Evolutionary conservation across 106 monocot genomes (phyloP), one percentile per base, ranked within the genome.

Genomic region (Allium sativum): DNA sequence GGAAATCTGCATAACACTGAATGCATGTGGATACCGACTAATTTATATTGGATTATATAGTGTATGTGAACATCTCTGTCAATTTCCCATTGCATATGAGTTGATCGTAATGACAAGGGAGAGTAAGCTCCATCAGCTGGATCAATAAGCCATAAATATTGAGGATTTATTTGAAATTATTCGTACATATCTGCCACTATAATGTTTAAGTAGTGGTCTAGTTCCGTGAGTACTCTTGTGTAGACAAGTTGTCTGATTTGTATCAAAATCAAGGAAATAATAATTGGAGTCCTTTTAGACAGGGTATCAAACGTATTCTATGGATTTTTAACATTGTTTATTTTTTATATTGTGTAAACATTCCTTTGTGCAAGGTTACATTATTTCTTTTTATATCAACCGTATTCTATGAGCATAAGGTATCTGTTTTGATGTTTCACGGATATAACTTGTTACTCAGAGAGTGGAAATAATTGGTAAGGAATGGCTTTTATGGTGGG

Each of bases 281-380:
- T 66, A 5, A 66, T 61, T 9, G 64, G 12, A 6, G 70, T 70
- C 6, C 16, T 58, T 66, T 19, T 73, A 47, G 20, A 55, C 72
- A 93, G 96, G 96, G 91, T 51, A 52, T 98, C 68, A 98, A 88
- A 68, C 82, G 91, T 64, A 62, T 98, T 13, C n/a, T n/a, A n/a
- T n/a, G n/a, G n/a, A n/a, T n/a, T n/a, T n/a, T n/a, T n/a, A n/a
- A n/a, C n/a, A n/a, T n/a, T n/a, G n/a, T n/a, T n/a, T n/a, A n/a
- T n/a, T n/a, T n/a, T n/a, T n/a, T n/a, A n/a, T n/a, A n/a, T n/a
- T n/a, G n/a, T n/a, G n/a, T n/a, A n/a, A n/a, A n/a, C n/a, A n/a
- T n/a, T n/a, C n/a, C n/a, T n/a, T n/a, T n/a, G n/a, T n/a, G n/a
- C n/a, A n/a, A n/a, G n/a, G n/a, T n/a, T n/a, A n/a, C n/a, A n/a